Evolutionary conservation across 495 filamentous ascomycete species (phyloP).

Genomic region (Pseudoneurospora amorphoporcata): DNA sequence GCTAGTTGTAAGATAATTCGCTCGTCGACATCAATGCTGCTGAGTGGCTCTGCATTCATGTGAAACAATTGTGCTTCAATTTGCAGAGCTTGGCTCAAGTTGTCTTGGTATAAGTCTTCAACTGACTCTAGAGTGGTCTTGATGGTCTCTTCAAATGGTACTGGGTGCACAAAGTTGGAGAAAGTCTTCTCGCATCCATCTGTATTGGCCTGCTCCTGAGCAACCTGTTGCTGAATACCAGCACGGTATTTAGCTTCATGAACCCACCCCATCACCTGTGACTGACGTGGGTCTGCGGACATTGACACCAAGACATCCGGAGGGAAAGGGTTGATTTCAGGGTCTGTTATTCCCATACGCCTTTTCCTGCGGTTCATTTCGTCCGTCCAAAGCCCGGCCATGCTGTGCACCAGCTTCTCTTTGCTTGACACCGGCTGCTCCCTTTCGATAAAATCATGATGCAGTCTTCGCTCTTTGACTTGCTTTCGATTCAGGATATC

Average conservation of each 20-base stretch:
- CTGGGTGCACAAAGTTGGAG: slow-evolving; percentile 47
- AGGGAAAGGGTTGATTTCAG: slow-evolving; percentile 63
- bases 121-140: slow-evolving; percentile 73
- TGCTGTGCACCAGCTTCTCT: slow-evolving; percentile 76
- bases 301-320: slow-evolving; percentile 73
- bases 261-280: slow-evolving; percentile 66
- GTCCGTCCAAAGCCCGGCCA: slow-evolving; percentile 89
- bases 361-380: slow-evolving; percentile 71
- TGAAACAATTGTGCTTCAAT: slow-evolving; percentile 17
- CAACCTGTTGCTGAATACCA: slow-evolving; percentile 48
- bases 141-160: slow-evolving; percentile 45
- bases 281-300: slow-evolving; percentile 68
- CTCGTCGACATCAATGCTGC: slow-evolving; percentile 37
- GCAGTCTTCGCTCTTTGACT: slow-evolving; percentile 62
- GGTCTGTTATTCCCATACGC: slow-evolving; percentile 49
- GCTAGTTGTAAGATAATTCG: slow-evolving; percentile 29
- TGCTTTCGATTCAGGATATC: slow-evolving; percentile 76
- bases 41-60: slow-evolving; percentile 14
- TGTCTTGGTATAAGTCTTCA: slow-evolving; percentile 72
- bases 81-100: slow-evolving; percentile 41
- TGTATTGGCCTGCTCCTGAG: slow-evolving; percentile 47
- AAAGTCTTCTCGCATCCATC: slow-evolving; percentile 44
- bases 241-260: slow-evolving; percentile 77
- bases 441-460: slow-evolving; percentile 80
- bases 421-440: slow-evolving; percentile 52